Conservation (phyloP, 805 yeast species). For the Candida chilensis region DNA sequence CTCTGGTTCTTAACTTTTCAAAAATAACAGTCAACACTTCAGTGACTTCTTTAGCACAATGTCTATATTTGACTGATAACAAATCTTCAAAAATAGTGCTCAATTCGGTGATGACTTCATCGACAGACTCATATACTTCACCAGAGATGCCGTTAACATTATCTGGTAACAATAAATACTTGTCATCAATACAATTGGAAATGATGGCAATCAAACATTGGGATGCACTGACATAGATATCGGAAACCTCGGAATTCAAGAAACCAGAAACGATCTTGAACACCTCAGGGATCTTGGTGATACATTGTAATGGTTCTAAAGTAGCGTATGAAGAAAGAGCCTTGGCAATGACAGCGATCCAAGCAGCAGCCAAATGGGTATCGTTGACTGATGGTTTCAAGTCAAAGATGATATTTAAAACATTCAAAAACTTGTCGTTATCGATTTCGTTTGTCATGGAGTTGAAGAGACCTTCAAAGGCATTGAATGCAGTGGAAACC, state of each 20-base stretch:
- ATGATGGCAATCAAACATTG: slow-evolving; percentile 79
- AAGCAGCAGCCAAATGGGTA: slow-evolving; percentile 80
- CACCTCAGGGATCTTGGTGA: slow-evolving; percentile 47
- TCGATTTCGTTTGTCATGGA: slow-evolving; percentile 55
- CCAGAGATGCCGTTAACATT: slow-evolving; percentile 23
- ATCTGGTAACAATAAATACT: slow-evolving; percentile 44
- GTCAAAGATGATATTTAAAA: slow-evolving; percentile 65
- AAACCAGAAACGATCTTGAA: slow-evolving; percentile 52
- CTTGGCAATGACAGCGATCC: slow-evolving; percentile 92
- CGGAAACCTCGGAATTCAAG: slow-evolving; percentile 55
- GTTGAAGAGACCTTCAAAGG: slow-evolving; percentile 72
- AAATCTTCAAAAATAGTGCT: slow-evolving; percentile 50
- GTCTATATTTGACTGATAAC: slow-evolving; percentile 65
- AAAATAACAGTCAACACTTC: slow-evolving; percentile 58
- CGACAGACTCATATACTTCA: slow-evolving; percentile 46
- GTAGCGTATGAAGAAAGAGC: slow-evolving; percentile 50
- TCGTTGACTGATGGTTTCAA: slow-evolving; percentile 79
- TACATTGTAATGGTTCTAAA: slow-evolving; percentile 40
- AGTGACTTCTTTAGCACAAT: slow-evolving; percentile 67
- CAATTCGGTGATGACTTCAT: slow-evolving; percentile 40
- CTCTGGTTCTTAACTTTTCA: slow-evolving; percentile 50
- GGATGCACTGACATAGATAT: slow-evolving; percentile 67
- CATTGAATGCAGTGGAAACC: slow-evolving; percentile 74
- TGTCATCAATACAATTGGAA: slow-evolving; percentile 57
- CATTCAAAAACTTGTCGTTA: slow-evolving; percentile 51